phyloP scores from a whole-genome alignment of 2,329 filamentous ascomycete genomes.

The Calycina herbarum region DNA sequence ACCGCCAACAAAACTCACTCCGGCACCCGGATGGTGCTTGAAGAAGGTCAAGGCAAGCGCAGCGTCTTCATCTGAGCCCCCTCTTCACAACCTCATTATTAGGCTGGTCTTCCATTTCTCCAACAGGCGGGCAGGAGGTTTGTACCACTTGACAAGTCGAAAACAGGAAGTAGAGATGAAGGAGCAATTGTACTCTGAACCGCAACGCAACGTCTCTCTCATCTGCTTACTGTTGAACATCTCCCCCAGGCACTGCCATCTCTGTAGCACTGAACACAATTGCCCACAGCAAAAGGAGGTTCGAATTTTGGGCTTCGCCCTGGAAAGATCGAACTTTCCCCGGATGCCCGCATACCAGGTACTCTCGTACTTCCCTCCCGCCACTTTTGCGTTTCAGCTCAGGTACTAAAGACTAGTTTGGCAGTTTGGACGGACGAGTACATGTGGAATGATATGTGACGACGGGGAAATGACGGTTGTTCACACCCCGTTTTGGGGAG shows the following conservation, averaged over 20 bases:
- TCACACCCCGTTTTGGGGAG: neutral
- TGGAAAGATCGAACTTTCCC: neutral
- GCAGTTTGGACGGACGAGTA: neutral
- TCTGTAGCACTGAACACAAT: too few species aligned
- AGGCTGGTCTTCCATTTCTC: neutral
- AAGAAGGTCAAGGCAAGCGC: neutral
- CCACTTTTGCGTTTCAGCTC: neutral
- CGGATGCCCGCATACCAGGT: conserved; percentile 1
- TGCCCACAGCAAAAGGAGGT: too few species aligned
- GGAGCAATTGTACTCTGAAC: neutral
- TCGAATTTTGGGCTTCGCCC: too few species aligned
- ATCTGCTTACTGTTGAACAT: neutral
- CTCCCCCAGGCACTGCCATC: too few species aligned
- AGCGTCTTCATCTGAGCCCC: neutral
- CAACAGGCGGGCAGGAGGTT: neutral
- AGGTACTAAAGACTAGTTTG: neutral
- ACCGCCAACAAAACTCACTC: neutral
- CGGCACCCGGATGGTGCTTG: neutral
- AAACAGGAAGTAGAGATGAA: neutral
- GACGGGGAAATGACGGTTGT: neutral
- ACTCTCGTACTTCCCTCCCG: conserved; percentile 1
- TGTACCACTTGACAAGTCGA: neutral
- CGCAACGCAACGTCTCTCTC: neutral
- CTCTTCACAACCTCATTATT: neutral
- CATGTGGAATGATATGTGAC: conserved; percentile 3